A percentile compares a stretch with the other conserved stretches of the same genome.
Conservation (phyloP, 192 early-diverging fungal species). For the Coemansia biformis region DNA sequence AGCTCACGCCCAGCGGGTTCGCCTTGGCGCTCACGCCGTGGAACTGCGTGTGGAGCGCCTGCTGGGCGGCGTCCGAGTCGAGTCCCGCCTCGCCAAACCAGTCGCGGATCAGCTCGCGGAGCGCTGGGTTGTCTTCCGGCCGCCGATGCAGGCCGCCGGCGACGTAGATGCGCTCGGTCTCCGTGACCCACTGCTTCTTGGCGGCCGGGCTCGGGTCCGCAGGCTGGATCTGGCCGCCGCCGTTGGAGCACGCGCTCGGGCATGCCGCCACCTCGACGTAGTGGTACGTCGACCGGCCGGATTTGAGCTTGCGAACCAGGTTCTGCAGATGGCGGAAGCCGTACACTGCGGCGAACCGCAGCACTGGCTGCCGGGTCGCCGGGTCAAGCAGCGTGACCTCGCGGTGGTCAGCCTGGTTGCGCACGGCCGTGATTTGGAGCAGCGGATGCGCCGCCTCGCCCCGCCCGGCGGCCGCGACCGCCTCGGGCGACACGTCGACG, state of each 20-base stretch:
- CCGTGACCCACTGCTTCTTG: conserved; percentile 70
- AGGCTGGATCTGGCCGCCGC: conserved; percentile 88
- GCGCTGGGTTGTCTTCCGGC: conserved; percentile 62
- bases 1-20: conserved; percentile 77
- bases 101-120: conserved; percentile 62
- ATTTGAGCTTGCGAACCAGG: conserved; percentile 91
- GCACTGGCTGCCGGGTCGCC: conserved; percentile 47
- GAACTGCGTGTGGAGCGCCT: conserved; percentile 78
- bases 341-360: conserved; percentile 84
- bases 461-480: conserved; percentile 39
- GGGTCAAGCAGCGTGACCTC: conserved; percentile 59
- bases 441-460: conserved; percentile 38
- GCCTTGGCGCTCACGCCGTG: conserved; percentile 70
- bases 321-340: conserved; percentile 98
- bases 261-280: conserved; percentile 98
- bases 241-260: conserved; percentile 94
- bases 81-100: conserved; percentile 69
- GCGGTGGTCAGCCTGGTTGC: conserved; percentile 73
- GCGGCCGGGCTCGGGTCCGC: conserved; percentile 41
- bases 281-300: conserved; percentile 68
- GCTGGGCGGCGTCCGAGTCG: conserved; percentile 55
- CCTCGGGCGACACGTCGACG: conserved; percentile 56
- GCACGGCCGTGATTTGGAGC: conserved; percentile 63
- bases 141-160: conserved; percentile 52
- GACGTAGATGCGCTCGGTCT: conserved; percentile 64